phyloP scores from a whole-genome alignment of 129 eudicot species.

The Erigeron canadensis region DNA sequence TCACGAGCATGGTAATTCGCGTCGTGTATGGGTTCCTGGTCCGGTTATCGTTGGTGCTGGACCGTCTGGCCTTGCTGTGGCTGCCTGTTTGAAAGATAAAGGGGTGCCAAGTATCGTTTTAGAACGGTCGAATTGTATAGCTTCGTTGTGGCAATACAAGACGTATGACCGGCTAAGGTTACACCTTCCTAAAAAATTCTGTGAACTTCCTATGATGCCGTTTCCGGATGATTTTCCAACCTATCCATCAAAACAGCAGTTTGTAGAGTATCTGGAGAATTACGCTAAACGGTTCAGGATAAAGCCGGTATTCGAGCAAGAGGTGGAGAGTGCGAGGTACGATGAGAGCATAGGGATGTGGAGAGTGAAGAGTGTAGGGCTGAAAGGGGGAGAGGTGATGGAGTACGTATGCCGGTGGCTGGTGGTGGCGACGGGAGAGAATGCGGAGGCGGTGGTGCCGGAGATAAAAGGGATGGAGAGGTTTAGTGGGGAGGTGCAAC shows the following conservation, averaged over 20 bases:
- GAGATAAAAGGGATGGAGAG: conserved; percentile 62
- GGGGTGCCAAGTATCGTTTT: conserved; percentile 60
- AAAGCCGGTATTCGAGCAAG: conserved; percentile 58
- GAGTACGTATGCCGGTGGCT: conserved; percentile 90
- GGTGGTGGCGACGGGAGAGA: conserved; percentile 96
- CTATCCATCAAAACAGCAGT: conserved; percentile 81
- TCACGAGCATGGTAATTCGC: background rate
- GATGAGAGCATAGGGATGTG: conserved; percentile 62
- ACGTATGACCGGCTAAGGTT: conserved; percentile 80
- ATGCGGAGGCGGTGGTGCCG: conserved; percentile 91
- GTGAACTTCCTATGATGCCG: conserved; percentile 92
- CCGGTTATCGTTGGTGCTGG: conserved; percentile 94
- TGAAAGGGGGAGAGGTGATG: conserved; percentile 33
- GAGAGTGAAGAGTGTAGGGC: conserved; percentile 59
- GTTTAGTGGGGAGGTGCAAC: conserved; percentile 58
- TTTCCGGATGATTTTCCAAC: conserved; percentile 66
- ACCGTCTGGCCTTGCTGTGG: conserved; percentile 76
- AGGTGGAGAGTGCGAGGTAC: conserved; percentile 61
- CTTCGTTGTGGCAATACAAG: conserved; percentile 82
- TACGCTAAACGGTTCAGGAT: conserved; percentile 65
- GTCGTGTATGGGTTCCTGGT: conserved; percentile 52
- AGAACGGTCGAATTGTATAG: conserved; percentile 76
- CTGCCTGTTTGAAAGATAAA: conserved; percentile 63
- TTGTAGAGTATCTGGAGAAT: conserved; percentile 56
- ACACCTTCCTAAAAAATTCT: conserved; percentile 82